Conservation (phyloP, 78 protist genomes). For the Monosiga brevicollis region DNA sequence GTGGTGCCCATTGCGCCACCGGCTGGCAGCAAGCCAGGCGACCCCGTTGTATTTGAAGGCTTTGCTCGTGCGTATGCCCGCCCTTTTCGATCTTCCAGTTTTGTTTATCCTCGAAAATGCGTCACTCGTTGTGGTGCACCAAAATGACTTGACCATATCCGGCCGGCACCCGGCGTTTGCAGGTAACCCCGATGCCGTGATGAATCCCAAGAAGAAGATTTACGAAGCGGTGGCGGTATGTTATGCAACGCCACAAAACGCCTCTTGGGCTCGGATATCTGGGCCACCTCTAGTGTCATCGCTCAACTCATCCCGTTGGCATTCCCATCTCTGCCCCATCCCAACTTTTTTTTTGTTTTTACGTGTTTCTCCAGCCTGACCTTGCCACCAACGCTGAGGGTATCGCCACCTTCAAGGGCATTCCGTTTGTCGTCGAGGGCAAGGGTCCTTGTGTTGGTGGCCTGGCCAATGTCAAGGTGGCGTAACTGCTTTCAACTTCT, state of each 20-base stretch:
- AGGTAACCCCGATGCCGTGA: slow-evolving; percentile 18
- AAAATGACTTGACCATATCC: no score
- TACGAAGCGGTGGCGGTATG: slow-evolving; percentile 23
- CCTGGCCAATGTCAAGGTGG: no score
- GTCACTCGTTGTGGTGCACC: not conserved
- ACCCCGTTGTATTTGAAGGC: slow-evolving; percentile 22
- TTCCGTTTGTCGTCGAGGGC: not conserved
- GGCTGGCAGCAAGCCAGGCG: slow-evolving; percentile 28
- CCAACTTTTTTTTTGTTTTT: no score
- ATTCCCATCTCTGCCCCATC: no score
- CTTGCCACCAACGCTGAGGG: not conserved
- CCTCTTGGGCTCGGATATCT: no score
- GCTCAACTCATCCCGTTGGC: no score
- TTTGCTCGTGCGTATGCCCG: not conserved
- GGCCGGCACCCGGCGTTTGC: not conserved
- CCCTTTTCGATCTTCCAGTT: not conserved
- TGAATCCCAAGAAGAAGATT: slow-evolving; percentile 48
- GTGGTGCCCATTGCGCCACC: slow-evolving; percentile 21
- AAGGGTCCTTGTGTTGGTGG: no score
- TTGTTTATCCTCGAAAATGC: not conserved
- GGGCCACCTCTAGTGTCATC: no score
- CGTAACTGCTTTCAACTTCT: no score
- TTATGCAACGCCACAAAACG: no score
- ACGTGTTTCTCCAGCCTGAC: slow-evolving; percentile 1
- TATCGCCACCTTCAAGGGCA: slow-evolving; percentile 23